Conservation (phyloP, 2,329 filamentous ascomycete species). For the Grosmannia serpens region DNA sequence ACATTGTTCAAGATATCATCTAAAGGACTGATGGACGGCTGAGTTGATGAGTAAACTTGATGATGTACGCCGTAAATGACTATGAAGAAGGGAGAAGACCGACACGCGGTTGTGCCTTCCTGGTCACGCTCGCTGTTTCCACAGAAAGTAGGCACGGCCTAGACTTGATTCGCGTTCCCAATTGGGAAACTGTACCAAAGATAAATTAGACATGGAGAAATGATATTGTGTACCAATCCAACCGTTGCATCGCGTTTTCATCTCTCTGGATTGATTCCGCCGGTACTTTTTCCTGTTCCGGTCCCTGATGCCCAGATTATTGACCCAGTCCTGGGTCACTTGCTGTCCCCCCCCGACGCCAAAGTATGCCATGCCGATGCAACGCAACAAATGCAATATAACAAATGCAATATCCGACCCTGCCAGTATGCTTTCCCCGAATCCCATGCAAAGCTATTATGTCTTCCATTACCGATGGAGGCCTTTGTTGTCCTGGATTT, state of each 20-base stretch:
- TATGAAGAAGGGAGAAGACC: too few relatives aligned
- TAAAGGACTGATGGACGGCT: neutral
- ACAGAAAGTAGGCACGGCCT: too few relatives aligned
- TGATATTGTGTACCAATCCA: neutral
- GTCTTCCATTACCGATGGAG: neutral
- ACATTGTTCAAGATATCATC: constrained; percentile 29
- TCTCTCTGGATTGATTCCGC: neutral
- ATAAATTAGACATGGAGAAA: neutral
- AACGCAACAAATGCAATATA: neutral
- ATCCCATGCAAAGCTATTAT: neutral
- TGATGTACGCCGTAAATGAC: too few relatives aligned
- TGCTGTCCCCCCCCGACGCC: neutral
- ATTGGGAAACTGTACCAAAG: neutral
- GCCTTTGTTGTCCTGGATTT: neutral
- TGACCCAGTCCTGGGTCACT: neutral
- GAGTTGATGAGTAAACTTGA: neutral
- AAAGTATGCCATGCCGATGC: neutral
- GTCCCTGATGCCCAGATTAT: neutral
- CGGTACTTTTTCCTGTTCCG: neutral
- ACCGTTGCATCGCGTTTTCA: neutral
- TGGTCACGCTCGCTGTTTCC: too few relatives aligned
- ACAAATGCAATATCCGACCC: neutral
- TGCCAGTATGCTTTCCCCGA: neutral
- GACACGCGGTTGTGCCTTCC: too few relatives aligned
- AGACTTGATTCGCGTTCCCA: too few relatives aligned